Percentiles rank a stretch among this genome's conserved stretches.
Conservation (phyloP, 768 basidiomycete species). For the Panaeolus cyanescens region DNA sequence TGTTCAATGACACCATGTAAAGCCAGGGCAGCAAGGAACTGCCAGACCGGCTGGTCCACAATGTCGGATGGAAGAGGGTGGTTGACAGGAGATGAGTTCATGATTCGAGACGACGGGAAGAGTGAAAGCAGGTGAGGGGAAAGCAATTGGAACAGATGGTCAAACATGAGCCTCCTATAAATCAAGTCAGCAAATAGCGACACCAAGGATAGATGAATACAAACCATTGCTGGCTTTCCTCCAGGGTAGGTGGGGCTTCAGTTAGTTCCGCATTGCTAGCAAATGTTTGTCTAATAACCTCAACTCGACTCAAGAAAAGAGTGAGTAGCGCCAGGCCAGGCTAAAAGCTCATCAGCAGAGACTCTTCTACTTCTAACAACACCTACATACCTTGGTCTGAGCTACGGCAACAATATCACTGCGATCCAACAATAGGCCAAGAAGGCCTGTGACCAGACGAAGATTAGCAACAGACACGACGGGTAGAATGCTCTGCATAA, state of each 20-base stretch:
- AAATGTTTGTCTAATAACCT: conserved; percentile 81
- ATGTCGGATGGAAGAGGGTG: conserved; percentile 53
- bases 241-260: conserved; percentile 56
- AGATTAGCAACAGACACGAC: conserved; percentile 80
- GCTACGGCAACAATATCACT: conserved; percentile 75
- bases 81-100: conserved; percentile 32
- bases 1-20: conserved; percentile 84
- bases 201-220: conserved; percentile 9
- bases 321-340: conserved; percentile 92
- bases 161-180: conserved; percentile 82
- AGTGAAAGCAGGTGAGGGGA: conserved; percentile 74
- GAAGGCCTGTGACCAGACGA: conserved; percentile 81
- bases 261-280: conserved; percentile 49
- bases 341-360: conserved; percentile 39
- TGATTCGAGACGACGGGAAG: conserved; percentile 86
- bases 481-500: conserved; percentile 84
- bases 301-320: conserved; percentile 89
- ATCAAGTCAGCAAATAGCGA: conserved; percentile 10
- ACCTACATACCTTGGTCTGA: conserved; percentile 70
- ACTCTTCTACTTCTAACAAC: background rate
- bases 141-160: conserved; percentile 82
- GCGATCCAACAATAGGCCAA: conserved; percentile 80
- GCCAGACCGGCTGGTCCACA: conserved; percentile 92
- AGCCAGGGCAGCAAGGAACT: conserved; percentile 88
- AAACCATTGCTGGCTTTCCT: conserved; percentile 79